These are phyloP conservation scores for Backusella macrospora DNA, from an alignment of 192 early-diverging fungal genomes.

Conservation along the genomic window DNA sequence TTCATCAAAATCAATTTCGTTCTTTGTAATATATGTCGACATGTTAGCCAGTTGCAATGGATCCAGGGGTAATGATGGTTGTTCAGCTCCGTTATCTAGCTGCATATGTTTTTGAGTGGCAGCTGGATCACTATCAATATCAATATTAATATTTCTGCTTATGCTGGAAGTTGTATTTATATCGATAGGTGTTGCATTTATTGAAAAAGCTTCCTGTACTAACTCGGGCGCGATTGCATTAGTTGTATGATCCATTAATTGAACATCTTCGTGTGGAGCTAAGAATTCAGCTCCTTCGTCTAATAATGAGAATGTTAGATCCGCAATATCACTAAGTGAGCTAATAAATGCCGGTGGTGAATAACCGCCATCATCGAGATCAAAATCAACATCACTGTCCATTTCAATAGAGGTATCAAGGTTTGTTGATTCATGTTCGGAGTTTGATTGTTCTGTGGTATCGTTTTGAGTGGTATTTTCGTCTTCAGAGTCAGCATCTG, in stretches of 20 bases:
- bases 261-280: not conserved
- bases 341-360: not conserved
- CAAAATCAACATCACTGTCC: not conserved
- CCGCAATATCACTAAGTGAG: not conserved
- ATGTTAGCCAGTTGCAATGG: too few relatives aligned
- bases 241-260: not conserved
- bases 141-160: too few relatives aligned
- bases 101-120: too few relatives aligned
- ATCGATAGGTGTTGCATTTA: not conserved
- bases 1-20: too few relatives aligned
- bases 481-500: not conserved
- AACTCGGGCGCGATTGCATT: not conserved
- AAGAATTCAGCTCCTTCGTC: not conserved
- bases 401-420: constrained; percentile 5
- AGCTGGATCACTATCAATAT: too few relatives aligned
- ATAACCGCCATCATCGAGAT: not conserved
- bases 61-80: too few relatives aligned
- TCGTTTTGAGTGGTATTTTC: constrained; percentile 2
- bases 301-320: not conserved
- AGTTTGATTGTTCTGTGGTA: not conserved
- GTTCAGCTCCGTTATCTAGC: too few relatives aligned
- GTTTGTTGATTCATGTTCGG: not conserved
- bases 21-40: too few relatives aligned
- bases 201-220: not conserved
- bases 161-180: too few relatives aligned